These are phyloP conservation scores for barley (Hordeum vulgare) DNA, from an alignment of 176 grass and related monocot species.

Conservation along the genomic window MorexV3_pseudomolecules_assembly NC_058520.1:545716878-545717377, in stretches of 20 bases:
- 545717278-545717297: constrained; percentile 61
- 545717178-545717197: constrained; percentile 81
- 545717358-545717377: constrained; percentile 72
- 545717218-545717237: constrained; percentile 55
- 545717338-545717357: constrained; percentile 66
- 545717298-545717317: constrained; percentile 75
- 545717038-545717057: constrained; percentile 88
- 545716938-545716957: constrained; percentile 91
- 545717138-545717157: constrained; percentile 48
- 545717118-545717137: constrained; percentile 54
- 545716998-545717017: not conserved
- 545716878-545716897: constrained; percentile 51
- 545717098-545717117: constrained; percentile 97
- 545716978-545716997: constrained; percentile 30
- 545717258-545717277: constrained; percentile 76
- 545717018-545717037: constrained; percentile 49
- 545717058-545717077: constrained; percentile 64
- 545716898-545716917: constrained; percentile 57
- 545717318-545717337: constrained; percentile 82
- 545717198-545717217: constrained; percentile 63
- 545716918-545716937: constrained; percentile 64
- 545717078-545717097: constrained; percentile 52
- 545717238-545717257: constrained; percentile 81
- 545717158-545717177: constrained; percentile 88
- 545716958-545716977: constrained; percentile 54